Evolutionary conservation across 805 yeast species (phyloP), one percentile per base, ranked within the genome.

Genomic region (Starmerella vaccinii): DNA sequence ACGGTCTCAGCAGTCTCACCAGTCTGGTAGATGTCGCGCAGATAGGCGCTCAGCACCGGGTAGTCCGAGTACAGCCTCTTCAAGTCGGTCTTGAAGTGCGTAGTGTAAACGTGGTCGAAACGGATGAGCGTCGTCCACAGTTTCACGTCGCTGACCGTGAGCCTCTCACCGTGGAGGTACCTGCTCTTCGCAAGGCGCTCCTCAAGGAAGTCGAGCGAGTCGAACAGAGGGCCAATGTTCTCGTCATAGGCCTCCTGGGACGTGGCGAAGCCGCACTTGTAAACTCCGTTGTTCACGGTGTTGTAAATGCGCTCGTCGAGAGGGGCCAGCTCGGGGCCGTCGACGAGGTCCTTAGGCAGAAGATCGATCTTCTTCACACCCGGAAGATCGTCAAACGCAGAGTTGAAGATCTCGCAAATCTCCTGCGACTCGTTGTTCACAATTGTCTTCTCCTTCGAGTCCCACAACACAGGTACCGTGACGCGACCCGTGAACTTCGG

Each of bases 401-500:
- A 71, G 65, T 85, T 82, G 57, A 90, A 71, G 71, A 88, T 84
- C 59, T 97, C 76, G 58, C 92, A 78, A 58, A 90, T 84, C 63
- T 89, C 97, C 30, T 90, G 74, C 54, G 94, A 82, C 68, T 90
- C 97, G 66, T 90, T 90, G 70, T 78, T 87, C 51, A 90, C 97
- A 64, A 90, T 84, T 1, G 95, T 84, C 49, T 78, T 68, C 29
- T 76, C 75, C 68, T 89, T 81, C 62, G 76, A 82, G 67, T 90
- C 97, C 92, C 95, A 90, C 59, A 90, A 72, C 2, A 89, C 84
- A 1, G 97, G 97, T 32, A 90, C 97, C 1, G 97, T 89, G 64
- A 79, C 84, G 56, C 97, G 73, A 3, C 94, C 96, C 15, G 66
- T 69, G 67, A 87, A 89, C 27, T 82, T 76, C 1, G 89, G 81